phyloP scores from a whole-genome alignment of 371 early-diverging fungal species.

The Nematocida major region DNA sequence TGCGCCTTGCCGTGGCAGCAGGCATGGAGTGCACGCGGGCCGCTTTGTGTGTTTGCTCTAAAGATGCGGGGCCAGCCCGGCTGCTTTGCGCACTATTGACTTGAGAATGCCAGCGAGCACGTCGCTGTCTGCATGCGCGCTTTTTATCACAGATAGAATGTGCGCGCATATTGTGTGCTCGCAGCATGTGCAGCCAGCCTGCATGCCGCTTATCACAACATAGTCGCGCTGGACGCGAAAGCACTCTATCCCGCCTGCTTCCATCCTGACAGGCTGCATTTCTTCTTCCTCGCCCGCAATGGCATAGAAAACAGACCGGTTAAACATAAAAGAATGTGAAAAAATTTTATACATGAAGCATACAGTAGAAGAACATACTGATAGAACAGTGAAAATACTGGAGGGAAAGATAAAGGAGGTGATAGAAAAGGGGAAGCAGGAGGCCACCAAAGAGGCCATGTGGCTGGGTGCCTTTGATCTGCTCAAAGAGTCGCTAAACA shows the following conservation, averaged over 20 bases:
- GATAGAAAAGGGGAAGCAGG: background rate
- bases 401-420: slow-evolving; percentile 14
- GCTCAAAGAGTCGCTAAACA: slow-evolving; percentile 3
- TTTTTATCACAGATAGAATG: background rate
- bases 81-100: background rate
- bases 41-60: too few relatives aligned
- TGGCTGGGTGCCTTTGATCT: slow-evolving; percentile 20
- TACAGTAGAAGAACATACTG: slow-evolving; percentile 19
- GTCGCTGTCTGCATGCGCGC: background rate
- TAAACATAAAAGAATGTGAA: background rate
- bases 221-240: background rate
- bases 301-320: background rate
- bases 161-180: background rate
- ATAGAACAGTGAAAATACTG: slow-evolving; percentile 26
- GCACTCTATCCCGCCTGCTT: background rate
- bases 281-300: background rate
- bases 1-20: too few relatives aligned
- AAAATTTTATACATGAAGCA: slow-evolving; percentile 8
- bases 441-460: slow-evolving; percentile 5
- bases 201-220: background rate
- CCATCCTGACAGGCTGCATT: background rate
- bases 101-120: background rate
- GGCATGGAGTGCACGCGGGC: too few relatives aligned
- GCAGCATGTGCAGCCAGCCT: background rate
- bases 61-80: too few relatives aligned